These are phyloP conservation scores for Tuber melanosporum DNA, from an alignment of 495 filamentous ascomycete genomes.

Conservation along the genomic window DNA sequence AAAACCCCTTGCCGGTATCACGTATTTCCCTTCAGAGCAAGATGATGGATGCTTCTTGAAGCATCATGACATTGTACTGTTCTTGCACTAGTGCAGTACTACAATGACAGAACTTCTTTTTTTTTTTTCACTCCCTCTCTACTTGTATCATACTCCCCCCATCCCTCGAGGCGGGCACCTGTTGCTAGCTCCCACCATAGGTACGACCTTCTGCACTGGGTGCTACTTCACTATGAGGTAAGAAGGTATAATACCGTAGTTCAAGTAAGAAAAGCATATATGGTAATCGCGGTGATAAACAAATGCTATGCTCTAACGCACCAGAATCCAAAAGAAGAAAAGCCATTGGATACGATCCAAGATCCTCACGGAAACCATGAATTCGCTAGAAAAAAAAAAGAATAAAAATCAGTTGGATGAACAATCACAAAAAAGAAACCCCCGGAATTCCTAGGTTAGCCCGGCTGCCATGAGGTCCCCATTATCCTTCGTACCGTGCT, in stretches of 20 bases:
- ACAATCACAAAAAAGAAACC: background rate
- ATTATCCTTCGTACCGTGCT: slow-evolving; percentile 19
- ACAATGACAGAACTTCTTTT: background rate
- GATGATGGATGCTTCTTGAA: background rate
- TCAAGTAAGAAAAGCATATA: background rate
- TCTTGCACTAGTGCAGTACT: background rate
- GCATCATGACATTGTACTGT: background rate
- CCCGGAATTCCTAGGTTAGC: slow-evolving; percentile 30
- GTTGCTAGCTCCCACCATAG: background rate
- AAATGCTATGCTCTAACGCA: background rate
- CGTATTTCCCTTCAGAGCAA: background rate
- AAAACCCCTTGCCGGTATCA: background rate
- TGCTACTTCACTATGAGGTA: background rate
- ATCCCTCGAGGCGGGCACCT: background rate
- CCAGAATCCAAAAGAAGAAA: background rate
- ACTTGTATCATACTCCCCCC: background rate
- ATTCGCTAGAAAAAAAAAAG: background rate
- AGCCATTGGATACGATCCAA: background rate
- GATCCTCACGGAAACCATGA: background rate
- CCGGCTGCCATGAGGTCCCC: slow-evolving; percentile 35
- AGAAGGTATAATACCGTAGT: background rate
- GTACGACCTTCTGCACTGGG: background rate
- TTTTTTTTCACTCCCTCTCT: background rate
- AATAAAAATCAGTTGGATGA: background rate
- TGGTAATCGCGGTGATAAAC: background rate